These are phyloP conservation scores for Spizellomyces sp. DNA, from an alignment of 192 early-diverging fungal genomes.

Conservation along the genomic window DNA sequence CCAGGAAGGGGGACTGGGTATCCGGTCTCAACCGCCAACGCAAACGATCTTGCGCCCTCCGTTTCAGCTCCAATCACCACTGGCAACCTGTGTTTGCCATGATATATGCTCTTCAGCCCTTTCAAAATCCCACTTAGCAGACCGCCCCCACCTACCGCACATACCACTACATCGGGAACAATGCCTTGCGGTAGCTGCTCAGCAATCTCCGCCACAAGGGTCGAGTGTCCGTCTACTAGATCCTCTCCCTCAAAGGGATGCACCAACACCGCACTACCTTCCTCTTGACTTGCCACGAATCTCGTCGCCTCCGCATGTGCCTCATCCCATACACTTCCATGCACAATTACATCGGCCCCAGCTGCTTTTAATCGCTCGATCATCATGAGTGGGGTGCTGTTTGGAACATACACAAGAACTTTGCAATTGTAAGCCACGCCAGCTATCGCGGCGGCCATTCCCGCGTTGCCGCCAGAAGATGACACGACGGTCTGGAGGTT, in stretches of 20 bases:
- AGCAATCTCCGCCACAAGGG: constrained; percentile 34
- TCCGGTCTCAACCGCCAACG: constrained; percentile 4
- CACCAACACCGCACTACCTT: constrained; percentile 20
- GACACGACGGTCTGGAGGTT: constrained; percentile 19
- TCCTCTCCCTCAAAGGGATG: constrained; percentile 43
- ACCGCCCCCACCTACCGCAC: constrained; percentile 46
- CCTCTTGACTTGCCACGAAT: constrained; percentile 2
- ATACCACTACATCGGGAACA: constrained; percentile 39
- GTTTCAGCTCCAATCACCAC: constrained; percentile 42
- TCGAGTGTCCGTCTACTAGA: constrained; percentile 40
- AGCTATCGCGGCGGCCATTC: constrained; percentile 37
- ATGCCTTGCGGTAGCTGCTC: constrained; percentile 16
- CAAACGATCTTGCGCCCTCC: constrained; percentile 29
- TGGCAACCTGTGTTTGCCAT: constrained; percentile 7
- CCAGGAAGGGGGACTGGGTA: constrained; percentile 11
- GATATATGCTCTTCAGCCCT: constrained; percentile 21
- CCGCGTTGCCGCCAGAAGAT: constrained; percentile 48
- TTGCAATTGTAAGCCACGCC: background rate
- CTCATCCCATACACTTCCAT: constrained; percentile 42
- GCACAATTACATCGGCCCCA: constrained; percentile 34
- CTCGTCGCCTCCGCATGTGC: constrained; percentile 33
- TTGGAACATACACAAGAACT: constrained; percentile 36
- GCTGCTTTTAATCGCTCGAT: constrained; percentile 7
- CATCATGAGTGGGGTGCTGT: constrained; percentile 21
- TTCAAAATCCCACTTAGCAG: constrained; percentile 35